These are phyloP conservation scores for Colletotrichum somersetense DNA, from an alignment of 2,329 filamentous ascomycete species.

Conservation along the genomic window DNA sequence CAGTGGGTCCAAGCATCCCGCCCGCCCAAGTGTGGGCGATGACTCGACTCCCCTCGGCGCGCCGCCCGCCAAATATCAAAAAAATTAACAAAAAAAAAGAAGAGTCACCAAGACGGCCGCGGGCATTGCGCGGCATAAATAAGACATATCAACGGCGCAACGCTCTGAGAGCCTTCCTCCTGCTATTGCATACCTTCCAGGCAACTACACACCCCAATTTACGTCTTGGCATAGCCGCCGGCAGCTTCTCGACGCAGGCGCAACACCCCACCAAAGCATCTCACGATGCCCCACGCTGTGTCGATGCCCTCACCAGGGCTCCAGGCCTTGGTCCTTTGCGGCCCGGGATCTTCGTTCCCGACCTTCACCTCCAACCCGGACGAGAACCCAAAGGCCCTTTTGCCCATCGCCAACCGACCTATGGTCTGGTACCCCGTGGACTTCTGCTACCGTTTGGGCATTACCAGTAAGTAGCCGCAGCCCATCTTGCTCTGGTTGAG, in stretches of 20 bases:
- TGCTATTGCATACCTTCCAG: not conserved
- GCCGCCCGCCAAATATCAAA: slow-evolving; percentile 12
- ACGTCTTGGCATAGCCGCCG: not conserved
- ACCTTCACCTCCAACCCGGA: slow-evolving; percentile 86
- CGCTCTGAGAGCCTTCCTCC: not conserved
- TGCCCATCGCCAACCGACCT: slow-evolving; percentile 85
- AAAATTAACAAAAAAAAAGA: slow-evolving; percentile 1
- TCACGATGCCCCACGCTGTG: slow-evolving; percentile 79
- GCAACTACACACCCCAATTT: not conserved
- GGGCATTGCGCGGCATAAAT: slow-evolving; percentile 7
- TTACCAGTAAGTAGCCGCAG: slow-evolving; percentile 69
- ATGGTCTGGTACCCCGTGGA: slow-evolving; percentile 94
- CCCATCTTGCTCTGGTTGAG: not conserved
- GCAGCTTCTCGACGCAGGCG: slow-evolving; percentile 10
- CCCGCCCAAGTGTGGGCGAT: slow-evolving; percentile 35
- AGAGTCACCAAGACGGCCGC: slow-evolving; percentile 18
- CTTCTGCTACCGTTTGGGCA: slow-evolving; percentile 85
- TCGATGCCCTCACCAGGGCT: slow-evolving; percentile 81
- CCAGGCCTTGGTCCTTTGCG: slow-evolving; percentile 86
- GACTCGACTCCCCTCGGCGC: slow-evolving; percentile 21
- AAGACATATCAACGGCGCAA: not conserved
- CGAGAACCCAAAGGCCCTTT: slow-evolving; percentile 84
- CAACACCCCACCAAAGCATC: slow-evolving; percentile 37
- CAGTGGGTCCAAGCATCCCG: slow-evolving; percentile 18
- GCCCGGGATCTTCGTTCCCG: slow-evolving; percentile 83